Percentiles rank a stretch among this genome's conserved stretches.
Evolutionary conservation across 2,329 filamentous ascomycete genomes (phyloP).

Genomic region (Neopestalotiopsis sp.): DNA sequence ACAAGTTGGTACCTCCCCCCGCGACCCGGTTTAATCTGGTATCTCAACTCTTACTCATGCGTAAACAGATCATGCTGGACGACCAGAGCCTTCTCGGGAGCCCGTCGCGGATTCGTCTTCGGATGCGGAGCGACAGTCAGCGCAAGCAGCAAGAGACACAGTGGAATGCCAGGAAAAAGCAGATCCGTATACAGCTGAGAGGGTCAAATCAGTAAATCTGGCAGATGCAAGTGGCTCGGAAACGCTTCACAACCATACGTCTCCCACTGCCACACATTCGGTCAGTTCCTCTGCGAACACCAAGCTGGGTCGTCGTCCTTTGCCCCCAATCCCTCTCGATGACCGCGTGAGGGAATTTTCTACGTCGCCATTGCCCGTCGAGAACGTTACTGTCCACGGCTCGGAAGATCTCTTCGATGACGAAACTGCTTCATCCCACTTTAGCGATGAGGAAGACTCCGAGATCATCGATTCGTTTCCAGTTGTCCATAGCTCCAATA

Average conservation of each 20-base stretch:
- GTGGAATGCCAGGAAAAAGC: conserved; percentile 22
- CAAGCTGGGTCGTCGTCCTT: background rate
- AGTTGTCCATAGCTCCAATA: background rate
- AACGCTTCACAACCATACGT: too few species aligned
- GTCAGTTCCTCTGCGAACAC: background rate
- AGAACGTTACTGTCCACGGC: conserved; percentile 39
- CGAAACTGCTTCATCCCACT: conserved; percentile 18
- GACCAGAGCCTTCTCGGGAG: conserved; percentile 15
- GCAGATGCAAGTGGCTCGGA: too few species aligned
- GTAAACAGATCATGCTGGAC: background rate
- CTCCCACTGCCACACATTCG: too few species aligned
- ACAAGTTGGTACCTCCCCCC: conserved; percentile 14
- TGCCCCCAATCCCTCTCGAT: background rate
- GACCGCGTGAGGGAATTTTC: conserved; percentile 8
- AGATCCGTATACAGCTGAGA: conserved; percentile 22
- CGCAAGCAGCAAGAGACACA: conserved; percentile 18
- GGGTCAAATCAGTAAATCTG: conserved; percentile 1
- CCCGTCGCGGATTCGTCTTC: conserved; percentile 22
- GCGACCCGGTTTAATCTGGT: background rate
- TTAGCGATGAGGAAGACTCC: conserved; percentile 10
- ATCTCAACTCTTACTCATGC: background rate
- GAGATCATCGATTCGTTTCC: background rate
- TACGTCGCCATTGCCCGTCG: conserved; percentile 25
- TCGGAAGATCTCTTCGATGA: conserved; percentile 39
- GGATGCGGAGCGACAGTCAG: conserved; percentile 18